These are phyloP conservation scores for Aspergillus transmontanensis DNA, from an alignment of 2,329 filamentous ascomycete species.

Conservation along the genomic window DNA sequence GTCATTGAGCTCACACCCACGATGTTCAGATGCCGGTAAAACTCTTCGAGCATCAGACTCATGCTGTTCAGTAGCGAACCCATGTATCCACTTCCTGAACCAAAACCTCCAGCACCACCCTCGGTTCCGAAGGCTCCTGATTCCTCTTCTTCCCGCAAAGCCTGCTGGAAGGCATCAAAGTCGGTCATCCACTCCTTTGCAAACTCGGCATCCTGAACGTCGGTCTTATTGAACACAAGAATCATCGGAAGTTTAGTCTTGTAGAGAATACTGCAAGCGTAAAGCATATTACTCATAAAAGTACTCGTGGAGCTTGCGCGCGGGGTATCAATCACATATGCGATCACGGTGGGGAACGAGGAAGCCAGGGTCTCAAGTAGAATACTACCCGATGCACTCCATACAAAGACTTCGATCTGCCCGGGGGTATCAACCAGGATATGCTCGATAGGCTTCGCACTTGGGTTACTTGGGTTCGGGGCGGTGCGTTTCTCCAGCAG, in stretches of 20 bases:
- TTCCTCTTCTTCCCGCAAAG: constrained; percentile 78
- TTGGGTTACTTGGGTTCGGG: constrained; percentile 52
- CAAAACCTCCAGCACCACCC: constrained; percentile 61
- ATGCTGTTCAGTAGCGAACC: constrained; percentile 93
- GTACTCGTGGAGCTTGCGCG: constrained; percentile 90
- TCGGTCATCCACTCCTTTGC: constrained; percentile 99
- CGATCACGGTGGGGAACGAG: constrained; percentile 93
- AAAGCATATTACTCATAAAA: constrained; percentile 99
- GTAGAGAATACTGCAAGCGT: constrained; percentile 97
- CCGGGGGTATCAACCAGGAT: constrained; percentile 95
- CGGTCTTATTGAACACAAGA: constrained; percentile 98
- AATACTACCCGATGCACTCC: constrained; percentile 94
- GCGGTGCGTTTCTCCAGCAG: constrained; percentile 86
- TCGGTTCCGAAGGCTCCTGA: constrained; percentile 73
- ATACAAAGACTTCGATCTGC: constrained; percentile 98
- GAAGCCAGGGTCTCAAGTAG: constrained; percentile 89
- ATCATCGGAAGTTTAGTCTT: constrained; percentile 99
- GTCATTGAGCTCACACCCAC: constrained; percentile 94
- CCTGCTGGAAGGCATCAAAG: constrained; percentile 91
- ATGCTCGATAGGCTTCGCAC: constrained; percentile 67
- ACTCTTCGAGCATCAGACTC: constrained; percentile 96
- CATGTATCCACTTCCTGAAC: constrained; percentile 91
- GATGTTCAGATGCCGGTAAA: constrained; percentile 90
- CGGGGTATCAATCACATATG: constrained; percentile 96
- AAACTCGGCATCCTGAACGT: constrained; percentile 86